Evolutionary conservation across 805 yeast genomes (phyloP).

Genomic region (Spencermartinsiella europaea): DNA sequence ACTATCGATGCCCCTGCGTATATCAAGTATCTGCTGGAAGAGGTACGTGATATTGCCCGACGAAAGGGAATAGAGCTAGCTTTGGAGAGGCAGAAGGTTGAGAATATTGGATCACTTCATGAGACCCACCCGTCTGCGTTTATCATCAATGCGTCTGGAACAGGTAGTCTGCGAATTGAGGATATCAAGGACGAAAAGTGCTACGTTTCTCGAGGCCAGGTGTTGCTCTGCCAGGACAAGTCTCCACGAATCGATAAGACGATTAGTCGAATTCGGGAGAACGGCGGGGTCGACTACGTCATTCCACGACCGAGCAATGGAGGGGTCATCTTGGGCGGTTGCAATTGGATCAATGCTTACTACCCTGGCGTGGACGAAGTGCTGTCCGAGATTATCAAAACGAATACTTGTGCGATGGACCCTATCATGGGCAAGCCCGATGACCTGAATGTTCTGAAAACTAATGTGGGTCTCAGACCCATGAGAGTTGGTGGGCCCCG

Average conservation of each 20-base stretch:
- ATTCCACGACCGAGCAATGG: background rate
- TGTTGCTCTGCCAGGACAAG: background rate
- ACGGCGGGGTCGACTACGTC: background rate
- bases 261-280: background rate
- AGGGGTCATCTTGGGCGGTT: background rate
- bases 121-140: background rate
- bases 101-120: background rate
- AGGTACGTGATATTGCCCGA: background rate
- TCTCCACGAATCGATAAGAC: background rate
- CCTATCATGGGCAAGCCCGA: background rate
- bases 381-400: background rate
- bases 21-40: background rate
- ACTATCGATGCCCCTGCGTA: conserved; percentile 3
- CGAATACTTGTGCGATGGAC: background rate
- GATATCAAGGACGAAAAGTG: background rate
- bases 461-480: conserved; percentile 9
- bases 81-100: background rate
- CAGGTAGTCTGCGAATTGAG: background rate
- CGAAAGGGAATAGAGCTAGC: background rate
- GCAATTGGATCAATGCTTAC: background rate
- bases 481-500: conserved; percentile 10
- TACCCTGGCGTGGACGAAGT: background rate
- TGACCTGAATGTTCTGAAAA: conserved; percentile 17
- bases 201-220: conserved; percentile 4
- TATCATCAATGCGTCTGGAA: background rate